Evolutionary conservation across 2,329 filamentous ascomycete genomes (phyloP).

Genomic region (Bertia moriformis): DNA sequence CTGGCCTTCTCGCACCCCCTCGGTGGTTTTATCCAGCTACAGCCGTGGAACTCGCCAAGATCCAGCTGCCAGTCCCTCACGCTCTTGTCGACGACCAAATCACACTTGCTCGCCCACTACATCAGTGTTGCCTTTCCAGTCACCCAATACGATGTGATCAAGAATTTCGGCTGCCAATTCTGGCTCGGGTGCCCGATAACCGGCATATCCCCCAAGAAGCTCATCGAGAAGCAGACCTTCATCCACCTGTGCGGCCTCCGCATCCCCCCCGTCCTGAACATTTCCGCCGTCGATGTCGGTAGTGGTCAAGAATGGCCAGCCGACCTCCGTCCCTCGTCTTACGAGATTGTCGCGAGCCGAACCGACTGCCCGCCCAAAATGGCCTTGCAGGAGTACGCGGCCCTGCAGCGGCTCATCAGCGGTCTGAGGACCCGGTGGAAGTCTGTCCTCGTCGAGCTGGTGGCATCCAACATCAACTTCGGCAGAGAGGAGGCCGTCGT

Average conservation of each 20-base stretch:
- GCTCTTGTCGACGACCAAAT: neutral
- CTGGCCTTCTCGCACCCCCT: neutral
- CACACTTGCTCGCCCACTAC: constrained; percentile 28
- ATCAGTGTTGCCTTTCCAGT: constrained; percentile 20
- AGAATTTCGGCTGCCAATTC: too few species aligned
- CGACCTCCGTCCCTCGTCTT: constrained; percentile 32
- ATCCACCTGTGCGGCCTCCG: too few species aligned
- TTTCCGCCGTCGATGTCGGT: too few species aligned
- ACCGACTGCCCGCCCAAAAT: constrained; percentile 27
- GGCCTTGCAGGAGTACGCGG: constrained; percentile 33
- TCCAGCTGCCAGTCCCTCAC: neutral
- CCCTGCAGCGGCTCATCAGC: constrained; percentile 30
- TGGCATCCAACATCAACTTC: constrained; percentile 41
- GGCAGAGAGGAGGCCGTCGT: constrained; percentile 31
- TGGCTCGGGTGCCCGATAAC: too few species aligned
- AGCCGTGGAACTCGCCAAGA: too few species aligned
- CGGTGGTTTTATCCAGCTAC: too few species aligned
- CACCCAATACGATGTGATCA: too few species aligned
- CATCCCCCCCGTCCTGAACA: too few species aligned
- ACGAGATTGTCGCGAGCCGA: constrained; percentile 34
- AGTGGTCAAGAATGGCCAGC: too few species aligned
- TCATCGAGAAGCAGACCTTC: too few species aligned
- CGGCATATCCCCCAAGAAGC: too few species aligned
- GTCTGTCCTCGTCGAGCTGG: constrained; percentile 31
- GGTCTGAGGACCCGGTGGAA: constrained; percentile 33